Evolutionary conservation across 257 asterid genomes (phyloP).

Genomic region (Salvia rosmarinus): DNA sequence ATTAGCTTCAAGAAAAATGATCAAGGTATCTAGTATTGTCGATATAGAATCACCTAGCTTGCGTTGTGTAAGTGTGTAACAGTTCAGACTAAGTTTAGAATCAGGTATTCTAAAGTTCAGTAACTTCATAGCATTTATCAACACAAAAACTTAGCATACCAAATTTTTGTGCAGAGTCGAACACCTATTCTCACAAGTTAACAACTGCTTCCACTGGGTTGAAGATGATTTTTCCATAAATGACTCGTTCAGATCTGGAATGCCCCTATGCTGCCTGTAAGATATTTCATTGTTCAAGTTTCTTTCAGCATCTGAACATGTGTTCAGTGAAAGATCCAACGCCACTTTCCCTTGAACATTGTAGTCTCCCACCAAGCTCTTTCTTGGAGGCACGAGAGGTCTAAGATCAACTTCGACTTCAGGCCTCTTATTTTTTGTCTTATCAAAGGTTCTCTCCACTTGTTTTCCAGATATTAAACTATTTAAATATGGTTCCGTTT

Average conservation of each 20-base stretch:
- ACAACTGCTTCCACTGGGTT: constrained; percentile 37
- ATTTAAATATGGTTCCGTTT: constrained; percentile 28
- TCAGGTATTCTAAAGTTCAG: neutral
- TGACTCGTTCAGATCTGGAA: constrained; percentile 59
- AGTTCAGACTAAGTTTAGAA: neutral
- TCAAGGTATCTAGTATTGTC: neutral
- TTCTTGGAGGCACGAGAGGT: constrained; percentile 35
- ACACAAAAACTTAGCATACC: constrained; percentile 38
- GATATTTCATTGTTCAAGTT: constrained; percentile 30
- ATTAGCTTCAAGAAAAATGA: neutral
- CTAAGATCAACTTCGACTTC: constrained; percentile 39
- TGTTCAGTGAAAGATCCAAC: constrained; percentile 62
- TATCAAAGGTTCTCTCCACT: constrained; percentile 29
- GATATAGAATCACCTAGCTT: neutral
- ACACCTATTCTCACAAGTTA: constrained; percentile 31
- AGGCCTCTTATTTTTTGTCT: constrained; percentile 43
- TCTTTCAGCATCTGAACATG: constrained; percentile 42
- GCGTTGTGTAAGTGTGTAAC: neutral
- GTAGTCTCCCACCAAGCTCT: constrained; percentile 42
- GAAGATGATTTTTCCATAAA: constrained; percentile 30
- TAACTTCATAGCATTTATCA: constrained; percentile 12
- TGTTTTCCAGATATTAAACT: constrained; percentile 32
- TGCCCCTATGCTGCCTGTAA: constrained; percentile 32
- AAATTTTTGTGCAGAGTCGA: constrained; percentile 18
- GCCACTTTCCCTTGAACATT: constrained; percentile 38